Evolutionary conservation across 1,284 basidiomycete genomes (phyloP), one percentile per base, ranked within the genome.

Genomic region (Cronartium ribicola): DNA sequence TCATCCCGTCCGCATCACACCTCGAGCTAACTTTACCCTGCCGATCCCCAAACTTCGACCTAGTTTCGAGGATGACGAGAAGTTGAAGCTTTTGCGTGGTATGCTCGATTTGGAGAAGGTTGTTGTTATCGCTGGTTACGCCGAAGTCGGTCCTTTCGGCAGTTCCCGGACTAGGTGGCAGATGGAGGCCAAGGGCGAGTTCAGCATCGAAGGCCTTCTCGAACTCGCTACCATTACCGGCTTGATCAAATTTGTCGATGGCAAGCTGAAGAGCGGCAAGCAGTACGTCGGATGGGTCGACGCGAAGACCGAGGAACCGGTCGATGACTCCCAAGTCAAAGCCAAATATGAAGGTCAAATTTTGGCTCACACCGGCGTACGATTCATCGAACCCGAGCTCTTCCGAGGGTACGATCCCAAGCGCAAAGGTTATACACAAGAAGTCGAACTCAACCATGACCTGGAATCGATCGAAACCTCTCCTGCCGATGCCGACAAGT

Each of bases 171-270:
- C 95, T n/a, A 88, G 95, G 78, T 98, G 95, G 95, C 94, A 98
- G 84, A 96, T 97, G 92, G 94, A 97, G 82, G 93, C 92, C 63
- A 86, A 88, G 65, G 93, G 94, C 44, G 88, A 94, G 80, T 90
- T 96, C 83, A 94, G 93, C 6, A 95, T 98, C 79, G 91, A 97
- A 82, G 95, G 94, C 61, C 92, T 91, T 80, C 96, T 98, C 79
- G 95, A 98, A 85, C 94, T 98, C 90, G 94, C 95, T 14, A 98
- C 95, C 94, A 90, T 97, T 83, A 98, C 96, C 91, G 94, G 96
- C 61, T 88, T 88, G 83, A 97, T 98, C 87, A 97, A 95, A 84
- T 93, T 98, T 85, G 94, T 97, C 82, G 92, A 98, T 79, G 96
- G 95, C 22, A 91, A 91, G 76, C 87, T 98, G 80, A 94, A 96